These are phyloP conservation scores for Corinectria fuckeliana DNA, from an alignment of 2,329 filamentous ascomycete genomes.

Conservation along the genomic window DNA sequence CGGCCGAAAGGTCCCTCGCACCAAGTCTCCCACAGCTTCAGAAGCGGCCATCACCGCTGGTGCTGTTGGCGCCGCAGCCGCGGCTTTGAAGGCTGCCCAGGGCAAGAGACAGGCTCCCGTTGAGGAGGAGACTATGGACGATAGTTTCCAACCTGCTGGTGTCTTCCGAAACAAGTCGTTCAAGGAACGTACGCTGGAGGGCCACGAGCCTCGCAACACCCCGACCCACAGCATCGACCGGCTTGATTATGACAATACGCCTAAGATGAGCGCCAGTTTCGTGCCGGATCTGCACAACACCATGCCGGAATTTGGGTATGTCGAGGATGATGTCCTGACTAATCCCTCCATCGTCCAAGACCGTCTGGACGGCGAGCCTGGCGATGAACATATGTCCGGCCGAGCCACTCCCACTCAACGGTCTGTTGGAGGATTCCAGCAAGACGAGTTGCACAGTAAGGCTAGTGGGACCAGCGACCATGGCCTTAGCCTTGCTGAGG, in stretches of 20 bases:
- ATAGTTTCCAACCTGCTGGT: constrained; percentile 55
- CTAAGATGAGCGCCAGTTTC: constrained; percentile 71
- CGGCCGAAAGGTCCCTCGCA: constrained; percentile 59
- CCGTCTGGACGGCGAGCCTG: constrained; percentile 62
- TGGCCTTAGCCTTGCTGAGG: constrained; percentile 57
- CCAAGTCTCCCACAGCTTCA: constrained; percentile 59
- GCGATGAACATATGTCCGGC: constrained; percentile 59
- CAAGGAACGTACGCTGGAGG: constrained; percentile 67
- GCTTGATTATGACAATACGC: constrained; percentile 58
- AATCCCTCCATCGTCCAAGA: constrained; percentile 74
- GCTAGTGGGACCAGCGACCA: constrained; percentile 42
- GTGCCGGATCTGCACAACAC: constrained; percentile 73
- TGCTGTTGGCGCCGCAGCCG: constrained; percentile 60
- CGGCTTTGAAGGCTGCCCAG: constrained; percentile 57
- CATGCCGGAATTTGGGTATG: constrained; percentile 78
- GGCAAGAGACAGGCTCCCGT: constrained; percentile 50
- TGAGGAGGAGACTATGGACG: constrained; percentile 42
- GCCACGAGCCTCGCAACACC: constrained; percentile 60
- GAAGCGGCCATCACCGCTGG: constrained; percentile 64
- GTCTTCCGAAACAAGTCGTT: constrained; percentile 68
- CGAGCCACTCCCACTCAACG: constrained; percentile 57
- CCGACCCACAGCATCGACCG: constrained; percentile 66
- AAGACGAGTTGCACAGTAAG: constrained; percentile 41
- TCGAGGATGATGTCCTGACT: constrained; percentile 74
- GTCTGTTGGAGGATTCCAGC: constrained; percentile 36